Evolutionary conservation across 2,329 filamentous ascomycete genomes (phyloP).

Genomic region (Biscogniauxia sp.): DNA sequence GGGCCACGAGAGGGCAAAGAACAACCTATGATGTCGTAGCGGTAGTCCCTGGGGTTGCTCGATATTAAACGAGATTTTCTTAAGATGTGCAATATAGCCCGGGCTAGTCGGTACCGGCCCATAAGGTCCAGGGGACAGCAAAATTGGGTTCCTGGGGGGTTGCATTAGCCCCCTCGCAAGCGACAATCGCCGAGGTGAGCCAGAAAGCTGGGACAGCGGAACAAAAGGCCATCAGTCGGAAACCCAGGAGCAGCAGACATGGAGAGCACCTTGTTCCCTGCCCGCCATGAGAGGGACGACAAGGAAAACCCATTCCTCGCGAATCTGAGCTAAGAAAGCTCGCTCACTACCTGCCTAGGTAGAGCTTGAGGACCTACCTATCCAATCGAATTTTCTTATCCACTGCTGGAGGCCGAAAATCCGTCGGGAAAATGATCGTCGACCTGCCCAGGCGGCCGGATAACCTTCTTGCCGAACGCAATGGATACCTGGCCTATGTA

Average conservation of each 20-base stretch:
- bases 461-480: conserved; percentile 20
- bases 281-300: neutral
- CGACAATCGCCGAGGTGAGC: conserved; percentile 24
- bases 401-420: neutral
- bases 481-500: too few species aligned
- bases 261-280: conserved; percentile 1
- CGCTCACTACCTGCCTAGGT: neutral
- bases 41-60: conserved; percentile 14
- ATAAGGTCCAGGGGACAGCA: conserved; percentile 4
- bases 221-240: conserved; percentile 4
- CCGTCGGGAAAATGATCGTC: conserved; percentile 18
- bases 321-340: conserved; percentile 2
- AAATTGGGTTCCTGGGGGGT: conserved; percentile 15
- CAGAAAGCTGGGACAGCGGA: conserved; percentile 21
- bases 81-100: conserved; percentile 35
- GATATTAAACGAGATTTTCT: conserved; percentile 24
- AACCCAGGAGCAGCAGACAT: conserved; percentile 6
- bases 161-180: conserved; percentile 29
- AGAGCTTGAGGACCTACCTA: neutral
- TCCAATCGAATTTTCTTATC: conserved; percentile 3
- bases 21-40: conserved; percentile 23
- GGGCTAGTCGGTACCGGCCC: conserved; percentile 12
- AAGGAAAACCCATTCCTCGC: neutral
- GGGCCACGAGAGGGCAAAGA: neutral
- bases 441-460: conserved; percentile 24